Base-by-base conservation (phyloP, 176 grass and related monocot genomes). In the Lolium multiflorum region DNA sequence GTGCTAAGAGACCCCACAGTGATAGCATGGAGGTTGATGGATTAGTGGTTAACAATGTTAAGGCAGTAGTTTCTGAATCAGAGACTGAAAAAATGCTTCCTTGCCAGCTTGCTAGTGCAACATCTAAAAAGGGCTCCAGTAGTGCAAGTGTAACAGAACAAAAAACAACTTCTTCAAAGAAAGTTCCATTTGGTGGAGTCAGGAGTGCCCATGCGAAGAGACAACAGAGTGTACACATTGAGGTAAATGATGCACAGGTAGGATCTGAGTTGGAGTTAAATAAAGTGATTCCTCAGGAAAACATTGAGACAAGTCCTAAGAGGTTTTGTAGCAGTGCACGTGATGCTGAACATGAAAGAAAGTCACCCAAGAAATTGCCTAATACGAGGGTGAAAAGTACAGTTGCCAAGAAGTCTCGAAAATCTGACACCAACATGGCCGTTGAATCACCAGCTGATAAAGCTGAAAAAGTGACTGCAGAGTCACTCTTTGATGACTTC, bases 331-430 rank as follows among this genome's bases (percentile, higher is more conserved):
- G 70, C 28, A 86, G 2, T 56, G 60, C 44, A 63, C 64, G 46
- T 91, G 41, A 75, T 85, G 83, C 91, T 78, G 80, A 11, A 21
- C 78, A 68, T 81, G 28, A 64, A 73, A 83, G 31, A 65, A 87
- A 56, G 55, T 78, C 35, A 18, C 89, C 73, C 3, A 83, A 65
- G 74, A 70, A 83, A 46, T 44, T 87, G 31, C 55, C 64, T 17
- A 83, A 64, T 31, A 58, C 74, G 9, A 87, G 84, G 71, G 54
- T 65, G 59, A 87, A 76, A 39, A 87, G 78, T 83, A 22, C 21
- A 82, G 22, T 71, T 83, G 56, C 18, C 4, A 90, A 66, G 74
- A 83, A 76, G 35, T 78, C 76, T 56, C 20, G 2, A 48, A 81
- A 78, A 67, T 84, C 22, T 81, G 75, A 77, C 24, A 66, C 16